Percentiles rank a stretch among this genome's conserved stretches.
phyloP scores from a whole-genome alignment of 2,329 filamentous ascomycete species.

The Exophiala dermatitidis region DNA sequence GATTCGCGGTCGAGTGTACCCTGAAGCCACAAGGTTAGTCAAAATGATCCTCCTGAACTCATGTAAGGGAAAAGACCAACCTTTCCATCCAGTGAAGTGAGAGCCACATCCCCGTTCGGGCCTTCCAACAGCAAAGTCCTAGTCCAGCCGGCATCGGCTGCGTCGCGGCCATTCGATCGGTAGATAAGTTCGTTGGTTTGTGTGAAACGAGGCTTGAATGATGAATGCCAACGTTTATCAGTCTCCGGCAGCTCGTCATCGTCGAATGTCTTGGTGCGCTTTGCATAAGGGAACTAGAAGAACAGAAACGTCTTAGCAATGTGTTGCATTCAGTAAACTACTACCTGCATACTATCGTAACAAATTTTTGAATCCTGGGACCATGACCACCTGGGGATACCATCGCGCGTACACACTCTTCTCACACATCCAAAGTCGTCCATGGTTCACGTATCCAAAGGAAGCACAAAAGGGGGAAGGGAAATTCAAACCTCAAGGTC shows the following conservation, averaged over 20 bases:
- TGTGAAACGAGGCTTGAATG: conserved; percentile 40
- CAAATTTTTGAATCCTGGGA: conserved; percentile 22
- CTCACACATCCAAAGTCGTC: conserved; percentile 10
- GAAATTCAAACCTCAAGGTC: conserved; percentile 83
- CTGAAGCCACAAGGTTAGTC: conserved; percentile 3
- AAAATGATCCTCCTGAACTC: background rate
- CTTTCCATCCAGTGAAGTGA: conserved; percentile 14
- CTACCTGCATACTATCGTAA: conserved; percentile 37
- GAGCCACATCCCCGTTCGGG: conserved; percentile 1
- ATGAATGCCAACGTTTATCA: conserved; percentile 63
- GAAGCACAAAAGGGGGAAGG: conserved; percentile 33
- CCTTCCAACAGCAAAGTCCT: conserved; percentile 5
- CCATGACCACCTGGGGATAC: conserved; percentile 2
- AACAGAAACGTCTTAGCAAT: conserved; percentile 35
- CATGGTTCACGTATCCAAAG: conserved; percentile 3
- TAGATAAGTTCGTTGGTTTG: conserved; percentile 16
- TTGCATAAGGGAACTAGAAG: conserved; percentile 76
- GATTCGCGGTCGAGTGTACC: conserved; percentile 10
- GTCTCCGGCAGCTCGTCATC: conserved; percentile 56
- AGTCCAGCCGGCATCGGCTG: conserved; percentile 1
- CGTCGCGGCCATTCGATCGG: conserved; percentile 5
- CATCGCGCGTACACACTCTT: conserved; percentile 13
- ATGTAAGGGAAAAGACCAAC: background rate
- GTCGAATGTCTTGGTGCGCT: conserved; percentile 61
- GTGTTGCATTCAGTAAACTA: conserved; percentile 35